Base-by-base conservation (phyloP, 768 basidiomycete genomes). In the Phanerodontia chrysosporium region DNA sequence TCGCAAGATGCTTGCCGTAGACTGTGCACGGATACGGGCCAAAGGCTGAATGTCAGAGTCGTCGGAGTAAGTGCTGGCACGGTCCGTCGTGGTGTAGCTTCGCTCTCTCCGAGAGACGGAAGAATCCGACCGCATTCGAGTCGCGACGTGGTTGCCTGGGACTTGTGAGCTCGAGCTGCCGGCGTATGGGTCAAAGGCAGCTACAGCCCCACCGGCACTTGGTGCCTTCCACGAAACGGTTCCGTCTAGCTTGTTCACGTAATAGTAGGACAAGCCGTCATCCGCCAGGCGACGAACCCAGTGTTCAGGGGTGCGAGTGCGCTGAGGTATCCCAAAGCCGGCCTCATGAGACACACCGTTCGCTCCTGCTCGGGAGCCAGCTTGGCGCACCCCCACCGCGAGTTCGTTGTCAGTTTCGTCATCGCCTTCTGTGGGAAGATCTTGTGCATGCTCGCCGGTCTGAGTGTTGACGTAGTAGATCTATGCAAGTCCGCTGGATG, bases 391-490 rank as follows among this genome's bases (percentile, higher is more conserved):
- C 30, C 67, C 49, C 51, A 86, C 72, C 12, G 80, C 82, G 42
- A 88, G 75, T 58, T 88, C 87, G 32, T 77, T 80, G 59, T 87
- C 86, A 1, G 85, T 82, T 48, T 88, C 86, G 48, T 83, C 81
- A 51, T 89, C 87, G 12, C 79, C 74, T 68, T 91, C 90, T 49
- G 78, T 76, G 24, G 95, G 95, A n/a, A 96, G 74, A 65, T 97
- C 92, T 64, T 86, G 82, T 27, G 93, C 86, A 44, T 84, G 84
- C 70, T 92, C 82, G 30, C 90, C 90, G 5, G 90, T 92, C 64
- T 89, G 83, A 1, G 92, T 92, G 68, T 98, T 99, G 62, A 92
- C 82, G 74, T 98, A 99, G 78, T 87, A 95, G 70, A 99, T 94
- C 95, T 97, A 30, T n/a, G 21, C 39, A 45, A 21, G 29, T 25